Evolutionary conservation across 1,284 basidiomycete species (phyloP).

Genomic region (Rhodotorula sp.): DNA sequence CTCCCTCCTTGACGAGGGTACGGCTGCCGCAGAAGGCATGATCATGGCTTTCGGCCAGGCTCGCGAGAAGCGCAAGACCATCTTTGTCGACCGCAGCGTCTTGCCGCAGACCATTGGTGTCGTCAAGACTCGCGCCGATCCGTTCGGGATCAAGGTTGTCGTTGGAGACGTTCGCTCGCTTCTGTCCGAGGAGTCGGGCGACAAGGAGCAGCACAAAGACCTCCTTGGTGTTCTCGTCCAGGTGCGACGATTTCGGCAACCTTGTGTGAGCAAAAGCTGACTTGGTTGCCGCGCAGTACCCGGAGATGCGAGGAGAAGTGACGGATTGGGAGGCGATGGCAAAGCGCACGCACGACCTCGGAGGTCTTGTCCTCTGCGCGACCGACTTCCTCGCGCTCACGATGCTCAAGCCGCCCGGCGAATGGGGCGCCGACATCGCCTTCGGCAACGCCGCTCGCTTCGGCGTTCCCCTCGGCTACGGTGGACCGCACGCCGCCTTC

Average conservation of each 20-base stretch:
- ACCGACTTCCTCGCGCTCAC: constrained; percentile 91
- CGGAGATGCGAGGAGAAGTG: constrained; percentile 83
- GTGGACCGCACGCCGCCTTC: constrained; percentile 60
- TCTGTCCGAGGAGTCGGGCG: constrained; percentile 52
- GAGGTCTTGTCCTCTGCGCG: constrained; percentile 78
- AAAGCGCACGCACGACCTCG: constrained; percentile 67
- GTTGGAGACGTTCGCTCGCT: constrained; percentile 61
- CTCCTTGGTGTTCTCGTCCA: constrained; percentile 87
- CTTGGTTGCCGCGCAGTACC: constrained; percentile 51
- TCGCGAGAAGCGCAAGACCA: constrained; percentile 72
- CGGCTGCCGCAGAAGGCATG: constrained; percentile 91
- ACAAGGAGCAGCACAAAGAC: constrained; percentile 59
- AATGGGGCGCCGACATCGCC: constrained; percentile 97
- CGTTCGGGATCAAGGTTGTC: constrained; percentile 79
- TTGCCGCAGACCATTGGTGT: constrained; percentile 84
- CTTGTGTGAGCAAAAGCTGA: constrained; percentile 52
- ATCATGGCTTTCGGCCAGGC: constrained; percentile 68
- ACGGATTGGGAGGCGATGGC: constrained; percentile 72
- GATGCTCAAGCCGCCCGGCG: constrained; percentile 90
- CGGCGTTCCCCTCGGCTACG: constrained; percentile 59
- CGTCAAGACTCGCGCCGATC: constrained; percentile 79
- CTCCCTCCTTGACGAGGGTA: constrained; percentile 72
- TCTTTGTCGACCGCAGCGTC: constrained; percentile 78
- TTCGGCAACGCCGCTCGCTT: constrained; percentile 93
- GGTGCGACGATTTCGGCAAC: constrained; percentile 17